Base-by-base conservation (phyloP, 1,139 yeast species). In the Yamadazyma atmosphaerica region DNA sequence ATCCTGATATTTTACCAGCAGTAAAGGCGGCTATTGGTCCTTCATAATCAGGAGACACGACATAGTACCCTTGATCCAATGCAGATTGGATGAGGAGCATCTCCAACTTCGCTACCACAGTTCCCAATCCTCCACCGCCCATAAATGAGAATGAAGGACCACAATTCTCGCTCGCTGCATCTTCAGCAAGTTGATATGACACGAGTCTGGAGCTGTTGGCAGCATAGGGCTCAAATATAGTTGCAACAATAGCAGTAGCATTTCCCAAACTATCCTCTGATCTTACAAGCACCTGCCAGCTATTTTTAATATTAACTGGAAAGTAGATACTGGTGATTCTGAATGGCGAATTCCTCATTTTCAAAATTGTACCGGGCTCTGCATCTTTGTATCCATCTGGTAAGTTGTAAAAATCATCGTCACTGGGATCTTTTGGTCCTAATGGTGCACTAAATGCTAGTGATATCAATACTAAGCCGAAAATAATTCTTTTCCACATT, bases 41-140 rank as follows among this genome's bases (percentile, higher is more conserved):
- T 38, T 65, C 63, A 40, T 59, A 59, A 46, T 68, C 74, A 2
- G 74, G 63, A 15, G 56, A 46, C 2, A 60, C 58, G 4, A 68
- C 68, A 39, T 52, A 62, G 49, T 61, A 68, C 24, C 53, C 53
- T 39, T 55, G 44, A 29, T 58, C 46, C 34, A 68, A 52, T 13
- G 58, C 55, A 5, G 50, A 42, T 36, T 53, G 55, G 24, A 64
- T 51, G 18, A 61, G 45, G 15, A 49, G 36, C 58, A 61, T 57
- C 44, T 66, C 72, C 12, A 49, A 42, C 30, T 42, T 52, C 3
- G 52, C 45, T n/a, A 43, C 39, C 17, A 56, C 22, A 14, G 60
- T 55, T 10, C 42, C 41, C 26, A 50, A 30, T 10, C 49, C 49
- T 11, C 44, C 46, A 8, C 63, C 60, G n/a, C 60, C 60, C 19